Evolutionary conservation across 1,139 yeast genomes (phyloP).

Genomic region (Saccharomyces pastorianus): DNA sequence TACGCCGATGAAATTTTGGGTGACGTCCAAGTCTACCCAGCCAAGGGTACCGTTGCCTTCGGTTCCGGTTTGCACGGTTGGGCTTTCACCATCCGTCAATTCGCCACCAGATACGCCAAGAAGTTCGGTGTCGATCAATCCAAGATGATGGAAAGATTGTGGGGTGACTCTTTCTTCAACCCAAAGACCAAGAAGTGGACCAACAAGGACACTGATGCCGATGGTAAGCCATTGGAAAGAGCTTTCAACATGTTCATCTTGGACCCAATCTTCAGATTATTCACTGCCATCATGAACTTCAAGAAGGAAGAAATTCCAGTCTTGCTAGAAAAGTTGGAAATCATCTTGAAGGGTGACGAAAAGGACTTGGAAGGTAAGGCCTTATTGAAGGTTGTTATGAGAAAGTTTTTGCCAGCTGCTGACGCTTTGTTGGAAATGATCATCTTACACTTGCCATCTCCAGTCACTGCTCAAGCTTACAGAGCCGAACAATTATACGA

Average conservation of each 20-base stretch:
- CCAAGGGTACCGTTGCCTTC: slow-evolving; percentile 97
- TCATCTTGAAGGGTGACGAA: slow-evolving; percentile 84
- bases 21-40: slow-evolving; percentile 98
- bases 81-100: slow-evolving; percentile 99
- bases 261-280: slow-evolving; percentile 98
- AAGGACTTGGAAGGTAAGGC: slow-evolving; percentile 98
- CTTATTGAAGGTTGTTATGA: slow-evolving; percentile 95
- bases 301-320: slow-evolving; percentile 92
- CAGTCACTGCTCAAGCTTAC: slow-evolving; percentile 97
- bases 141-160: slow-evolving; percentile 98
- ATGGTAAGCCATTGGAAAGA: slow-evolving; percentile 93
- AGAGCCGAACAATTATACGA: slow-evolving; percentile 99
- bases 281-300: slow-evolving; percentile 92
- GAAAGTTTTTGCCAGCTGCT: slow-evolving; percentile 99
- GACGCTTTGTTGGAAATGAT: slow-evolving; percentile 99
- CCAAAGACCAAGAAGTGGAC: slow-evolving; percentile 99
- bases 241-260: slow-evolving; percentile 99
- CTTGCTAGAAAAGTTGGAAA: slow-evolving; percentile 87
- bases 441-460: slow-evolving; percentile 97
- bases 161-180: slow-evolving; percentile 99
- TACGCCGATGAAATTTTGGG: slow-evolving; percentile 86
- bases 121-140: slow-evolving; percentile 97
- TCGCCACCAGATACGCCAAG: slow-evolving; percentile 96
- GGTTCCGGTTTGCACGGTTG: slow-evolving; percentile 99
- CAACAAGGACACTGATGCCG: slow-evolving; percentile 91